A percentile compares a stretch with the other conserved stretches of the same genome.
Evolutionary conservation across 2,329 filamentous ascomycete species (phyloP).

Genomic region (Chaetomiaceae sp.): DNA sequence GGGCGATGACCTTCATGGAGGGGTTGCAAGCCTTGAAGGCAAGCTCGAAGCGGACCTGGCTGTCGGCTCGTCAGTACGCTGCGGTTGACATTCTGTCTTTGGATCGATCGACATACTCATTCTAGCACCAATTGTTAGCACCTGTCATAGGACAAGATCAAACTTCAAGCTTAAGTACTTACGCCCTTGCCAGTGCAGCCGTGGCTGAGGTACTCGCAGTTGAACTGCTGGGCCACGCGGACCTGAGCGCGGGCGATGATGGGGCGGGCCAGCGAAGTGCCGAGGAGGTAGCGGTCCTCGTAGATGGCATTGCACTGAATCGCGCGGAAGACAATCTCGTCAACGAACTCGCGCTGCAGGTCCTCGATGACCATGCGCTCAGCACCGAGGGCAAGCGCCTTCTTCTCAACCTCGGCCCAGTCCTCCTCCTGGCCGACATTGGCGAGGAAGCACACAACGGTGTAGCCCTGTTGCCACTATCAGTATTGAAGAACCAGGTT

Average conservation of each 20-base stretch:
- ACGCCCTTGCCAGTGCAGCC: constrained; percentile 58
- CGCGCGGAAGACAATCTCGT: constrained; percentile 74
- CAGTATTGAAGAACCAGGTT: neutral
- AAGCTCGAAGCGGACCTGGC: constrained; percentile 61
- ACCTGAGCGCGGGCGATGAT: constrained; percentile 66
- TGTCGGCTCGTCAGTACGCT: constrained; percentile 41
- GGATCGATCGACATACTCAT: constrained; percentile 10
- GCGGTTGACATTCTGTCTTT: neutral
- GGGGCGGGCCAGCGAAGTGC: constrained; percentile 61
- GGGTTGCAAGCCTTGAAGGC: constrained; percentile 44
- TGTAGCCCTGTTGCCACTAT: constrained; percentile 41
- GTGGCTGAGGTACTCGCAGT: constrained; percentile 47
- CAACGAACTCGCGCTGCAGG: constrained; percentile 70
- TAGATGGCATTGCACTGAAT: constrained; percentile 70
- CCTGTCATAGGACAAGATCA: no score
- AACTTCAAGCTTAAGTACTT: no score
- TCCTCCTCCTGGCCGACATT: constrained; percentile 74
- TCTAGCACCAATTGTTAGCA: neutral
- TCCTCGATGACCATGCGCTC: constrained; percentile 60
- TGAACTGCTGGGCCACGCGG: constrained; percentile 56
- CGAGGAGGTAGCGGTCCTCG: constrained; percentile 51
- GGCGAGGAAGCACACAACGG: constrained; percentile 60
- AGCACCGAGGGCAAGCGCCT: constrained; percentile 57
- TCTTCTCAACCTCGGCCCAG: constrained; percentile 66
- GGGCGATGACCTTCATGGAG: constrained; percentile 67